Evolutionary conservation across 768 basidiomycete genomes (phyloP).

Genomic region (Serendipita vermifera): DNA sequence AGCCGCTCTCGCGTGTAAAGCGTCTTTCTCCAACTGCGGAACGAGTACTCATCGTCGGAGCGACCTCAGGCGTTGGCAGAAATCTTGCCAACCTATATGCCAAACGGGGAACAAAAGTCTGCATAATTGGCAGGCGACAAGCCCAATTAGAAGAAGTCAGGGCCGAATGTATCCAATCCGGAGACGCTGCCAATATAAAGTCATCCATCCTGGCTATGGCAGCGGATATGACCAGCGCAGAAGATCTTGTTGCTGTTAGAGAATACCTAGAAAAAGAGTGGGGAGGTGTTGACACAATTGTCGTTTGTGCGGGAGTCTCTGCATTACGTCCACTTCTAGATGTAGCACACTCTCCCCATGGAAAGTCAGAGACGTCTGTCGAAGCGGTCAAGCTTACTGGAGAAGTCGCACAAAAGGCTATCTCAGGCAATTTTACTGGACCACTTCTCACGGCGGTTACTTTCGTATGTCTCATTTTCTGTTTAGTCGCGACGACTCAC

Average conservation of each 20-base stretch:
- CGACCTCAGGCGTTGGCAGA: slow-evolving; percentile 70
- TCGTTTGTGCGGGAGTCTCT: slow-evolving; percentile 75
- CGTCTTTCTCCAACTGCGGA: no score
- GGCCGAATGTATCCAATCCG: slow-evolving; percentile 37
- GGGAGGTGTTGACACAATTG: slow-evolving; percentile 69
- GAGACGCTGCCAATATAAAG: slow-evolving; percentile 11
- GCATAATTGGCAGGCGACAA: slow-evolving; percentile 56
- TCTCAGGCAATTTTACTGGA: slow-evolving; percentile 53
- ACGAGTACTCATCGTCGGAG: slow-evolving; percentile 70
- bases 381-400: slow-evolving; percentile 50
- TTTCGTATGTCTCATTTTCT: slow-evolving; percentile 38
- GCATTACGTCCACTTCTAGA: slow-evolving; percentile 64
- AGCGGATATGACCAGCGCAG: slow-evolving; percentile 52
- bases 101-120: slow-evolving; percentile 57
- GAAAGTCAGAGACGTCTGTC: slow-evolving; percentile 26
- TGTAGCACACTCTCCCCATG: slow-evolving; percentile 38
- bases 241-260: slow-evolving; percentile 54
- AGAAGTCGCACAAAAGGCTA: slow-evolving; percentile 43
- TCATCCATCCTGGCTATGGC: slow-evolving; percentile 39
- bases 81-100: slow-evolving; percentile 60
- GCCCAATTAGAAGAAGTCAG: slow-evolving; percentile 44
- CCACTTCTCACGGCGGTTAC: slow-evolving; percentile 57
- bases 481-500: neutral
- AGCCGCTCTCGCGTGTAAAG: no score
- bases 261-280: slow-evolving; percentile 52